Evolutionary conservation across 2,329 filamentous ascomycete genomes (phyloP), one percentile per base, ranked within the genome.

Genomic region (Pseudogymnoascus sp.): DNA sequence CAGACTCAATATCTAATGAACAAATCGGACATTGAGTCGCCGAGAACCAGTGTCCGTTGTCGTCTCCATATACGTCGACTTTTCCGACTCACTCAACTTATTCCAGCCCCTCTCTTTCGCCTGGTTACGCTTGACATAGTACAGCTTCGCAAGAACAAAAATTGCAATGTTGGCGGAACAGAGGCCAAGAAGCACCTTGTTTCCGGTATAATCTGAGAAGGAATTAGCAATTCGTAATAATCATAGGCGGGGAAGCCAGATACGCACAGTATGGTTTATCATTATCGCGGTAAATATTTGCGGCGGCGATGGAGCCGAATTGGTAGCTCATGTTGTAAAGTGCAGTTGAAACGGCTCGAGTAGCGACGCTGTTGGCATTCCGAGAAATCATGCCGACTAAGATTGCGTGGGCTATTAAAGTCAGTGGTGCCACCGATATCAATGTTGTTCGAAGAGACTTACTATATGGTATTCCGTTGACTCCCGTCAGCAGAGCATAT

Each of bases 341-440:
- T 0, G 84, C 85, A 1, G 84, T 81, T 0, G 84, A 83, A 1
- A 90, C 84, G 1, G 85, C 84, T 5, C 86, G 77, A 2, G 83
- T 84, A 7, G 86, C 79, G 10, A 89, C 85, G 1, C 81, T 80
- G 65, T 87, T 86, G 2, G 84, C 81, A 69, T 89, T 89, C 62
- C 82, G 78, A 2, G 76, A 78, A 65, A 77, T 77, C 78, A 79
- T 82, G 16, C 71, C 78, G 2, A 79, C 77, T 26, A 61, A 12
- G 26, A 63, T 63, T 24, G 62, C 35, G 24, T 63, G 62, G 19
- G 62, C 31, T 64, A 40, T 19, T 10, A 19, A 73, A 72, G 66
- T 79, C 2, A 56, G 46, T 33, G 8, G 10, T 56, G n/a, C 12
- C 4, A 11, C 7, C 2, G 16, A 53, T 31, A 12, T 33, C 4